These are phyloP conservation scores for Trifolium subterraneum DNA, from an alignment of 306 rosid genomes.

Conservation along the genomic window DNA sequence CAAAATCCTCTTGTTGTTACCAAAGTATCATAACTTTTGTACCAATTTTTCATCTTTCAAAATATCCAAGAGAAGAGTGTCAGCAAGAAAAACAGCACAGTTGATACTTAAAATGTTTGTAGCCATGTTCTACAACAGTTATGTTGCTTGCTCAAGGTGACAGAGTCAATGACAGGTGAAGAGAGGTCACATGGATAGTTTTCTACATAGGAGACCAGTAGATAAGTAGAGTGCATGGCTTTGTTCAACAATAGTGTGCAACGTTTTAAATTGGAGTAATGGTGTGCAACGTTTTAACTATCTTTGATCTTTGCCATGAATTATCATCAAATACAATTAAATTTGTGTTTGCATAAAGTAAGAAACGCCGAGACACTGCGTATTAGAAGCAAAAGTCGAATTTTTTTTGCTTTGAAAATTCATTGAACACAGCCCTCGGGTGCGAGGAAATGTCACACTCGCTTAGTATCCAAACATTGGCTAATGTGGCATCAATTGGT, in stretches of 20 bases:
- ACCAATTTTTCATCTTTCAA: not conserved
- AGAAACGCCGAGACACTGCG: no score
- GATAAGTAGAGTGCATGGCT: conserved; percentile 14
- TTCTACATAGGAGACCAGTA: conserved; percentile 33
- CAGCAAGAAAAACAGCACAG: conserved; percentile 1
- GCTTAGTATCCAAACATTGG: no score
- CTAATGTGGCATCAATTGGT: no score
- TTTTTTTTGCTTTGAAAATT: no score
- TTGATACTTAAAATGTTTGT: not conserved
- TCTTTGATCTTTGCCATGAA: not conserved
- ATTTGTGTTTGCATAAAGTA: no score
- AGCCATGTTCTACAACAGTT: conserved; percentile 41
- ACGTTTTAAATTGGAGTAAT: not conserved
- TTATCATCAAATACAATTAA: not conserved
- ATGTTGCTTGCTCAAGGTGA: conserved; percentile 13
- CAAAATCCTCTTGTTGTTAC: not conserved
- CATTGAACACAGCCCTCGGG: no score
- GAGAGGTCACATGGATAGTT: conserved; percentile 41
- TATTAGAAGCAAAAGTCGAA: no score
- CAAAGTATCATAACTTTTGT: conserved; percentile 12
- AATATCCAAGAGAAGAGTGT: conserved; percentile 2
- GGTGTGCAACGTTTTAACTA: no score
- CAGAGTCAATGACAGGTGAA: conserved; percentile 27
- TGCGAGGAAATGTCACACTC: no score
- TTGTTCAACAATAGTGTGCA: conserved; percentile 6